A percentile compares a stretch with the other conserved stretches of the same genome.
These are phyloP conservation scores for Aspergillus luchuensis DNA, from an alignment of 2,329 filamentous ascomycete species.

Conservation along the genomic window DNA sequence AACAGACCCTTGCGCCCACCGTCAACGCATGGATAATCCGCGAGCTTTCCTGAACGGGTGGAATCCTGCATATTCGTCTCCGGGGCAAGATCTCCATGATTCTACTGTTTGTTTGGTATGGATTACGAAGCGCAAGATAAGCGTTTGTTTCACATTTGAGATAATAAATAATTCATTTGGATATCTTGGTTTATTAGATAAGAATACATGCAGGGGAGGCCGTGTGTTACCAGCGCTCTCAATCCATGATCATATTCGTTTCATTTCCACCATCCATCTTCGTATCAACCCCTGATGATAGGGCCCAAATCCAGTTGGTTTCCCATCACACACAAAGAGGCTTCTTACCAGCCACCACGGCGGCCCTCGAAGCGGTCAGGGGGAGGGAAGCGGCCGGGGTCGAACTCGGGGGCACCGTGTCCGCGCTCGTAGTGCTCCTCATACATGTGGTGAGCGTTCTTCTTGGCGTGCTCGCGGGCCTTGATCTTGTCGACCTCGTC, in stretches of 20 bases:
- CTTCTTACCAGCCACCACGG: constrained; percentile 3
- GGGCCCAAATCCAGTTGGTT: constrained; percentile 1
- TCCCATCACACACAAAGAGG: not conserved
- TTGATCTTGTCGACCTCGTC: constrained; percentile 60
- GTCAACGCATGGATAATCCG: constrained; percentile 17
- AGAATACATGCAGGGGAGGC: not conserved
- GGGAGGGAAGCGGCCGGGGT: constrained; percentile 43
- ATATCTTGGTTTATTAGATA: not conserved
- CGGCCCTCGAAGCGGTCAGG: constrained; percentile 5
- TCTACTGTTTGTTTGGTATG: not conserved
- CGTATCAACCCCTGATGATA: constrained; percentile 2
- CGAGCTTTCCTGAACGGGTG: constrained; percentile 17
- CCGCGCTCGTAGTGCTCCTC: constrained; percentile 60
- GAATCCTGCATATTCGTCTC: constrained; percentile 23
- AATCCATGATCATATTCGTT: constrained; percentile 3
- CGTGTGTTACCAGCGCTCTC: not conserved
- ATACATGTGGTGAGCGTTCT: constrained; percentile 63
- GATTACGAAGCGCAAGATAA: not conserved
- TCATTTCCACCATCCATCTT: constrained; percentile 8
- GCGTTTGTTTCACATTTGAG: too few species aligned
- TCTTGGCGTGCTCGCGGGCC: constrained; percentile 50
- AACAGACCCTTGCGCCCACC: constrained; percentile 8
- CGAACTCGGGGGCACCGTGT: constrained; percentile 52
- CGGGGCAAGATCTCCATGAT: not conserved
- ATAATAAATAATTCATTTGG: not conserved